Percentiles rank a stretch among this genome's conserved stretches.
Conservation (phyloP, 169 alveolate genomes). For the Besnoitia besnoiti region DNA sequence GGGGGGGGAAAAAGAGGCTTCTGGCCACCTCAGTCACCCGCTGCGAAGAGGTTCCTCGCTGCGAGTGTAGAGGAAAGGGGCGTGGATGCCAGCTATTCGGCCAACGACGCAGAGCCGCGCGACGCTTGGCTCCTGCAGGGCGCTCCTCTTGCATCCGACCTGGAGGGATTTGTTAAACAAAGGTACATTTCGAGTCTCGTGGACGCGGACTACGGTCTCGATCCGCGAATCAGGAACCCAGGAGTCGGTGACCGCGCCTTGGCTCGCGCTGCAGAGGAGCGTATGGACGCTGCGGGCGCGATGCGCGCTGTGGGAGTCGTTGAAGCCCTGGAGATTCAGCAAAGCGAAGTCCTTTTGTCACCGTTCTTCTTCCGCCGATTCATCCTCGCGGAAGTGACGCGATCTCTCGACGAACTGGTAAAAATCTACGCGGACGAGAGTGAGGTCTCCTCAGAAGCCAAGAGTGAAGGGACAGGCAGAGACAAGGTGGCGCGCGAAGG, state of each 20-base stretch:
- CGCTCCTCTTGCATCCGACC: neutral
- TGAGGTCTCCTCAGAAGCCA: neutral
- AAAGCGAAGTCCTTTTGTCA: neutral
- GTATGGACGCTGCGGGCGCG: neutral
- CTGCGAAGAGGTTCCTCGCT: neutral
- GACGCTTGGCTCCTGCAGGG: neutral
- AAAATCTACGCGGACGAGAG: neutral
- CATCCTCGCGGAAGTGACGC: neutral
- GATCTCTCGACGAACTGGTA: neutral
- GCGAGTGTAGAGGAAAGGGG: neutral
- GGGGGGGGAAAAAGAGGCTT: neutral
- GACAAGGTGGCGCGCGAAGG: neutral
- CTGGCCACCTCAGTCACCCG: neutral
- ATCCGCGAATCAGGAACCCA: neutral
- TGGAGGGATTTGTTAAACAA: neutral
- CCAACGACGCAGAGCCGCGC: neutral
- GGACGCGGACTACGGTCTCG: neutral
- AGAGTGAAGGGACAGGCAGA: neutral
- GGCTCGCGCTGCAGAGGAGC: neutral
- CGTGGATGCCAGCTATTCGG: neutral
- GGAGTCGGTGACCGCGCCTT: neutral
- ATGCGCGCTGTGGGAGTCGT: neutral
- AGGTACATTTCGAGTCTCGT: too few species aligned
- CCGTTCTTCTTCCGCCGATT: neutral
- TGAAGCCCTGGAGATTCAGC: conserved; percentile 6